phyloP scores from a whole-genome alignment of 306 rosid genomes.

The Begonia fuchsioides region DNA sequence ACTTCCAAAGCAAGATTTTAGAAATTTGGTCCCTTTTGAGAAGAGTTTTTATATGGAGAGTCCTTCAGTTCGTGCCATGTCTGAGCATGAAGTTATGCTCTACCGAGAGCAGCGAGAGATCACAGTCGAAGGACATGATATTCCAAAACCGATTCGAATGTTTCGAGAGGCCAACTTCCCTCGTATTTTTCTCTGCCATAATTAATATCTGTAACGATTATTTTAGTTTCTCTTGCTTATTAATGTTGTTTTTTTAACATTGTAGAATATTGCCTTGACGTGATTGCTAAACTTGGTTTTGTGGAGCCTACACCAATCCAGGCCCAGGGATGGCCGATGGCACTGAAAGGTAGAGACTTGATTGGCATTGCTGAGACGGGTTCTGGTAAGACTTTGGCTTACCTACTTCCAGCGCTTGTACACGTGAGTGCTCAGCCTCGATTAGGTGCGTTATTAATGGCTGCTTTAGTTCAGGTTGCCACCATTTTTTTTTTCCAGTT shows the following conservation, averaged over 20 bases:
- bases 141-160: slow-evolving; percentile 58
- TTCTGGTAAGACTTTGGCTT: slow-evolving; percentile 88
- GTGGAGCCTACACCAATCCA: slow-evolving; percentile 93
- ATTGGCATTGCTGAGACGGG: slow-evolving; percentile 98
- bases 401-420: slow-evolving; percentile 76
- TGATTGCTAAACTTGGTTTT: slow-evolving; percentile 78
- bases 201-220: neutral
- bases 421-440: slow-evolving; percentile 90
- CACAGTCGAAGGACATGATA: slow-evolving; percentile 71
- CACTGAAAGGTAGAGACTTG: slow-evolving; percentile 86
- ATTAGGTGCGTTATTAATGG: slow-evolving; percentile 34
- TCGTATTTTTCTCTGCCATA: slow-evolving; percentile 30
- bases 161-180: slow-evolving; percentile 76
- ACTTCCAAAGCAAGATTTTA: slow-evolving; percentile 73
- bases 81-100: slow-evolving; percentile 47
- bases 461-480: neutral
- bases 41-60: slow-evolving; percentile 65
- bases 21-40: slow-evolving; percentile 70
- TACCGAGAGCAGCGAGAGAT: slow-evolving; percentile 58
- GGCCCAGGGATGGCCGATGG: slow-evolving; percentile 99
- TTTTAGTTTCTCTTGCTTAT: neutral
- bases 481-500: neutral
- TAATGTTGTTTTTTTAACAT: slow-evolving; percentile 4
- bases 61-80: slow-evolving; percentile 47
- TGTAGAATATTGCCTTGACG: slow-evolving; percentile 73